phyloP scores from a whole-genome alignment of 2,329 filamentous ascomycete genomes.

The Orbilia brochopaga region DNA sequence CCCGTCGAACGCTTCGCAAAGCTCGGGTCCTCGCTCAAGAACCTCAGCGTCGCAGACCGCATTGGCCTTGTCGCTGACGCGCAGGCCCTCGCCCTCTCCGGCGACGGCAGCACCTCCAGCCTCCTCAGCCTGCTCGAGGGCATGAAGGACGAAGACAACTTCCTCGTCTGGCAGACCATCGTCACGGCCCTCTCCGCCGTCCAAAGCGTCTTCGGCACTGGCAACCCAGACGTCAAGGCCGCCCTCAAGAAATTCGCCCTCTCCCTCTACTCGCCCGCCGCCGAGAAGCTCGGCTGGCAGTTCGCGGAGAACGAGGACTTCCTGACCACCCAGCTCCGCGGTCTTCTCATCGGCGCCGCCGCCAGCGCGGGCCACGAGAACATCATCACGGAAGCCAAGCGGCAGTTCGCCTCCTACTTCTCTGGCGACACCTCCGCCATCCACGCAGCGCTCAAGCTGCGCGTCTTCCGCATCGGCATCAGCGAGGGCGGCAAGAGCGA shows the following conservation, averaged over 20 bases:
- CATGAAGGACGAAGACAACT: conserved; percentile 81
- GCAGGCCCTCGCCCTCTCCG: conserved; percentile 84
- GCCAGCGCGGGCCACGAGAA: conserved; percentile 78
- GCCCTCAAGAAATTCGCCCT: conserved; percentile 80
- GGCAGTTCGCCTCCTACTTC: conserved; percentile 80
- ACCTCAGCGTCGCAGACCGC: conserved; percentile 83
- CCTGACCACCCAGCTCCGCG: conserved; percentile 79
- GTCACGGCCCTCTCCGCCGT: conserved; percentile 76
- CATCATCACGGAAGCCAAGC: conserved; percentile 73
- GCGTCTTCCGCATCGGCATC: conserved; percentile 80
- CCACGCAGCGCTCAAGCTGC: conserved; percentile 78
- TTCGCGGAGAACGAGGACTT: conserved; percentile 79
- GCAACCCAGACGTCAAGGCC: conserved; percentile 69
- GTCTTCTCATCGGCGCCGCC: conserved; percentile 77
- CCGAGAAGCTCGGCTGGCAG: conserved; percentile 84
- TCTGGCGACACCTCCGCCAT: conserved; percentile 72
- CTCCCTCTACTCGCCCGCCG: conserved; percentile 75
- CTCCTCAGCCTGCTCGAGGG: conserved; percentile 83
- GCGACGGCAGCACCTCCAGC: conserved; percentile 79
- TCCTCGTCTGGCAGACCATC: conserved; percentile 88
- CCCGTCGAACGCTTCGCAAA: conserved; percentile 80
- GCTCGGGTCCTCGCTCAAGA: conserved; percentile 76
- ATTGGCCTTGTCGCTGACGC: conserved; percentile 91
- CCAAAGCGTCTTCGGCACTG: conserved; percentile 82
- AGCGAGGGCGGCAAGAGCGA: conserved; percentile 74